Conservation (phyloP, 108 stramenopile genomes). For the Schizochytrium sp. region DNA sequence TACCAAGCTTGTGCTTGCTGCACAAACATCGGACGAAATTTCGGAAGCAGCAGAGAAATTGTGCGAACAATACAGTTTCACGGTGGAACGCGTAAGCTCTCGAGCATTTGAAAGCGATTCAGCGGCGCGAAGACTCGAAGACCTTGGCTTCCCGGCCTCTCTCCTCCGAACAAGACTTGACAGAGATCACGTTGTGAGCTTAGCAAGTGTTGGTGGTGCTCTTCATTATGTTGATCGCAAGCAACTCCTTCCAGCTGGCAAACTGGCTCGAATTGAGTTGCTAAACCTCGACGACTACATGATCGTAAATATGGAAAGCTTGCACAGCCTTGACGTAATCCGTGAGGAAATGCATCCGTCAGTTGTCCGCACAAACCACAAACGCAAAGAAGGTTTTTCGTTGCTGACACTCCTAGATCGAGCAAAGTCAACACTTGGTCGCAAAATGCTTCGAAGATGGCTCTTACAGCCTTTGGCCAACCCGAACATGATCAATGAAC, state of each 20-base stretch:
- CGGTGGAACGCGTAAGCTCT: background rate
- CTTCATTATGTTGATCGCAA: slow-evolving; percentile 31
- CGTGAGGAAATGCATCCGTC: slow-evolving; percentile 54
- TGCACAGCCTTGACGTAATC: slow-evolving; percentile 42
- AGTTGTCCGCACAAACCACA: slow-evolving; percentile 1
- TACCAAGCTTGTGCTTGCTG: background rate
- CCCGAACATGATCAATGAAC: slow-evolving; percentile 34
- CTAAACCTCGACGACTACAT: slow-evolving; percentile 51
- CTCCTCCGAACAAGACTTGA: background rate
- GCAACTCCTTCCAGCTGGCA: background rate
- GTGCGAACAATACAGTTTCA: background rate
- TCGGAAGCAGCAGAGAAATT: background rate
- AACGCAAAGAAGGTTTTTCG: slow-evolving; percentile 42
- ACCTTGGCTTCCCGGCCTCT: background rate
- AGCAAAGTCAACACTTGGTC: slow-evolving; percentile 29
- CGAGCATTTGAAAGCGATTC: background rate
- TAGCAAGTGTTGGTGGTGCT: background rate
- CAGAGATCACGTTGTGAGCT: background rate
- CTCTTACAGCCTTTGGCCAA: slow-evolving; percentile 14
- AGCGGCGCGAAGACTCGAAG: background rate
- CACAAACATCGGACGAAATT: background rate
- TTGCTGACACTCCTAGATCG: slow-evolving; percentile 43
- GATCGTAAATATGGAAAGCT: slow-evolving; percentile 17
- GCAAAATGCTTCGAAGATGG: slow-evolving; percentile 43
- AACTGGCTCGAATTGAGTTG: slow-evolving; percentile 1